Evolutionary conservation across 805 yeast species (phyloP), one percentile per base, ranked within the genome.

Genomic region (Yamadazyma ubonensis): DNA sequence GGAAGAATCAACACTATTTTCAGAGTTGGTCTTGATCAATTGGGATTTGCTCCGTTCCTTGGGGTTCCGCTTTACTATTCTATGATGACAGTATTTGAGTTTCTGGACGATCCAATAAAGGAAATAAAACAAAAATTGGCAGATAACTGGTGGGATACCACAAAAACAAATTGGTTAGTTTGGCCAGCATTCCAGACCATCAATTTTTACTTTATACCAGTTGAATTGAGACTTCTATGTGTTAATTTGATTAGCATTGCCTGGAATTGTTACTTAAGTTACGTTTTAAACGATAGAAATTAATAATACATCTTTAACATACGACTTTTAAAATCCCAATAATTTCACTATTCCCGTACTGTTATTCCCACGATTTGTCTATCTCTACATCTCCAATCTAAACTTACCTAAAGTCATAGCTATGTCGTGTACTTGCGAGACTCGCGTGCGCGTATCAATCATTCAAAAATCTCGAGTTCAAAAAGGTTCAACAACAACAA

Each of bases 151-250:
- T 64, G 79, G 81, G 71, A 74, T 3, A 89, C 96, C 0, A 61
- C 90, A 29, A 57, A 68, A 23, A 71, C 85, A 12, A 90, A 89
- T 58, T 88, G 95, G 90, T 55, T 71, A 37, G 83, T 91, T 9
- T 93, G 98, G 99, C 98, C 98, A 0, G 61, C 78, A 0, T 85
- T 93, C 46, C 98, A 93, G 62, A 53, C 80, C 39, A 47, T 82
- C 45, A 93, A 91, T 62, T 87, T 91, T 54, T 73, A 80, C 33
- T 52, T 86, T 6, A 75, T 88, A 2, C 97, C 97, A 0, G 75
- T 80, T 6, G 80, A 80, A 31, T 77, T 75, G 50, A 73, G 95
- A 27, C 59, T 90, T 33, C 52, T 86, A 33, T 68, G 79, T 8
- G 95, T 85, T 21, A 87, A 87, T 53, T 43, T 79, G 3, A 72